A percentile compares a stretch with the other conserved stretches of the same genome.
Conservation (phyloP, 2,329 filamentous ascomycete species). For the Aspergillus viridinutans region DNA sequence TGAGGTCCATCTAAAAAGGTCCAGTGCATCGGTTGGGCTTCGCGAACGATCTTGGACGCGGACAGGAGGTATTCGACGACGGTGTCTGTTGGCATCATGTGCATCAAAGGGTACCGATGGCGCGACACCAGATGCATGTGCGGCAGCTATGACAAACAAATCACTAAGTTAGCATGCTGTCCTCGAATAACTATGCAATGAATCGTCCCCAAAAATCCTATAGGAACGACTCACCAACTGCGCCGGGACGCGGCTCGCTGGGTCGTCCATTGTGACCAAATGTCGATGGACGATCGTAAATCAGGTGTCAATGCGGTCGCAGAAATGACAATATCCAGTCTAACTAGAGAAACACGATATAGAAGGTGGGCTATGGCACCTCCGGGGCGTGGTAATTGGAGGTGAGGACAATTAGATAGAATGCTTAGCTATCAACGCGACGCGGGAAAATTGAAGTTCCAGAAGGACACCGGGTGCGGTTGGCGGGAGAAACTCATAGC, state of each 20-base stretch:
- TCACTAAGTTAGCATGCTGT: slow-evolving; percentile 1
- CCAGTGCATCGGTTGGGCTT: slow-evolving; percentile 86
- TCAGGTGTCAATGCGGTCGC: slow-evolving; percentile 11
- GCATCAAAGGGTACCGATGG: slow-evolving; percentile 71
- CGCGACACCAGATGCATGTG: slow-evolving; percentile 89
- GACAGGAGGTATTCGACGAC: slow-evolving; percentile 79
- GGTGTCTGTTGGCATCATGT: slow-evolving; percentile 67
- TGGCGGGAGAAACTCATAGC: slow-evolving; percentile 3
- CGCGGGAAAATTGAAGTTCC: slow-evolving; percentile 34
- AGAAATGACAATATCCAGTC: neutral
- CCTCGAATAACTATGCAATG: neutral
- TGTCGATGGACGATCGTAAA: slow-evolving; percentile 12
- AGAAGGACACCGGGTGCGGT: slow-evolving; percentile 12
- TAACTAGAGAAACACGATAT: neutral
- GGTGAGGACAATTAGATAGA: neutral
- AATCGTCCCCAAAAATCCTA: slow-evolving; percentile 5
- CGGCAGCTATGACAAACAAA: slow-evolving; percentile 56
- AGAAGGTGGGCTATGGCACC: neutral
- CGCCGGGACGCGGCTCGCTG: slow-evolving; percentile 42
- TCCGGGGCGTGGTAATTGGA: neutral
- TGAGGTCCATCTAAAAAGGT: slow-evolving; percentile 78
- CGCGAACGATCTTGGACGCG: slow-evolving; percentile 79
- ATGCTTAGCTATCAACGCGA: slow-evolving; percentile 23
- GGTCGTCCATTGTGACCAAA: slow-evolving; percentile 42
- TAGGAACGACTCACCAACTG: slow-evolving; percentile 38